Evolutionary conservation across 306 rosid genomes (phyloP).

Genomic region (Cercis canadensis): DNA sequence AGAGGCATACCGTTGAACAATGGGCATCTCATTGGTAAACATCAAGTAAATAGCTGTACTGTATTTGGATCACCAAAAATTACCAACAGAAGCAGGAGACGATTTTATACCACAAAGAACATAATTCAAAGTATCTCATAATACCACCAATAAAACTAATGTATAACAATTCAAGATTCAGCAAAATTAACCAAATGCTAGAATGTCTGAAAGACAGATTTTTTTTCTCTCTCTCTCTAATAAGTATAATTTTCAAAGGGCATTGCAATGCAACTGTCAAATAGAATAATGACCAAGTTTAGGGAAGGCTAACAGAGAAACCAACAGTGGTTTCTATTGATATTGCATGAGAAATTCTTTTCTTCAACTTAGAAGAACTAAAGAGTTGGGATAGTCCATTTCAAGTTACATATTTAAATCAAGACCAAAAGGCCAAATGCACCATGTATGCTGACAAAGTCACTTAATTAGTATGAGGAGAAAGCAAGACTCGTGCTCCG

Average conservation of each 20-base stretch:
- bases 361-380: slow-evolving; percentile 2
- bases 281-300: too few relatives aligned
- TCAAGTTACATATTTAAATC: too few relatives aligned
- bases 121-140: too few relatives aligned
- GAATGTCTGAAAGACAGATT: too few relatives aligned
- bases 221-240: too few relatives aligned
- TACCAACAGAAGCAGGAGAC: too few relatives aligned
- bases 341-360: slow-evolving; percentile 22
- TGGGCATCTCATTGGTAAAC: slow-evolving; percentile 12
- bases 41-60: not conserved
- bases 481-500: not conserved
- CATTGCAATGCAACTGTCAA: too few relatives aligned
- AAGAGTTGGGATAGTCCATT: slow-evolving; percentile 2
- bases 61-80: slow-evolving; percentile 12
- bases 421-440: not conserved
- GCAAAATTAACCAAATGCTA: too few relatives aligned
- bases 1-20: slow-evolving; percentile 15
- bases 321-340: not conserved
- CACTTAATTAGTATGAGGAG: slow-evolving; percentile 9
- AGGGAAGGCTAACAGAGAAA: not conserved
- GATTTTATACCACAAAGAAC: too few relatives aligned
- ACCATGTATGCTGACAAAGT: not conserved
- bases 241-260: too few relatives aligned
- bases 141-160: too few relatives aligned
- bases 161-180: too few relatives aligned